Base-by-base conservation (phyloP, 148 eudicot species). In the Chenopodium formosanum region DNA sequence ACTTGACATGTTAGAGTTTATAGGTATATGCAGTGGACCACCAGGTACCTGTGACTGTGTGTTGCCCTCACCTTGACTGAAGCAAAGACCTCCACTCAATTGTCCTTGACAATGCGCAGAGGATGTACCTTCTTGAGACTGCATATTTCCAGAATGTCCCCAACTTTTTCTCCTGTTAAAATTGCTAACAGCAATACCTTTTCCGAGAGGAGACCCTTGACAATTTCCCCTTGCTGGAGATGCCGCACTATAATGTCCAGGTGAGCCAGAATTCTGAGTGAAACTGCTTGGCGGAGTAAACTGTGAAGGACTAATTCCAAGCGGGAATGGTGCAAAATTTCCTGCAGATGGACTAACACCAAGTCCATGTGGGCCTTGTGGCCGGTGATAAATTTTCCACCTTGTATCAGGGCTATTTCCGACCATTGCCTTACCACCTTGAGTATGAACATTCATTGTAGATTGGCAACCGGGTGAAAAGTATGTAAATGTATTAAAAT, bases 261-360 rank as follows among this genome's bases (percentile, higher is more conserved):
- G 97, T 80, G 98, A 92, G 75, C 95, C 94, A 82, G 91, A 83
- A 74, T 89, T 77, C 29, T 92, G 91, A 80, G 88, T 69, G 76
- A 82, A 90, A 25, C 89, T 84, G 78, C 75, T 85, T 80, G 99
- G 99, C 71, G 99, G 99, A 47, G 99, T 94, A 84, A 92, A 94
- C 82, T 96, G 99, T 40, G 99, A 96, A 84, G 99, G 99, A 85
- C 99, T 96, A 69, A 93, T 88, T 64, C 99, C 99, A 70, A 96
- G 98, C 77, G 99, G 92, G 87, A 94, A 89, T 5, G 95, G 92
- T 70, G 89, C 91, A 80, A 94, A 92, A 82, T 90, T 92, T 80
- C 93, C 92, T 12, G 88, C 83, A 64, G 92, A 89, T 53, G 98
- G 95, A 87, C 97, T 92, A 78, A 90, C 85, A 80, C 97, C 97